Conservation (phyloP, 2,329 filamentous ascomycete species). For the Diplodia seriata region DNA sequence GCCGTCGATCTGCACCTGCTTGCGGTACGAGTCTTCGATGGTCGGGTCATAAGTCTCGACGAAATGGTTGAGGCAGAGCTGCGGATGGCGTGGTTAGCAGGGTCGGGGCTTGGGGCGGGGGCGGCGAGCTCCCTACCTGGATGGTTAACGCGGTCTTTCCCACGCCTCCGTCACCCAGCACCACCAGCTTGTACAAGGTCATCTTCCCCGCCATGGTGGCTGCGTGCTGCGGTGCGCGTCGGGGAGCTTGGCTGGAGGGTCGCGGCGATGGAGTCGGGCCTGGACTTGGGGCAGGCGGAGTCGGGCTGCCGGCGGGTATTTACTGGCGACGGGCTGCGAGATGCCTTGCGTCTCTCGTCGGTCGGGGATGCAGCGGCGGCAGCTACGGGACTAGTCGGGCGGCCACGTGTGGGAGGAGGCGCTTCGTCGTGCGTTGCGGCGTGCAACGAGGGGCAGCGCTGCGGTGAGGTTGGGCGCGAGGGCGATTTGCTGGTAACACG, state of each 20-base stretch:
- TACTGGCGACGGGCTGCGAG: conserved; percentile 8
- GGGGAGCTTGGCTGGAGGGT: conserved; percentile 26
- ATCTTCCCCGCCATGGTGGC: conserved; percentile 84
- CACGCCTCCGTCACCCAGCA: conserved; percentile 91
- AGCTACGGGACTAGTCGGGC: conserved; percentile 28
- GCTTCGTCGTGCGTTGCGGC: conserved; percentile 25
- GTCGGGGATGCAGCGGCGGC: conserved; percentile 24
- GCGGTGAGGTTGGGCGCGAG: conserved; percentile 25
- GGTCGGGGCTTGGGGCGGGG: conserved; percentile 56
- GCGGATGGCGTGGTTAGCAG: conserved; percentile 32
- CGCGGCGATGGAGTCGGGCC: conserved; percentile 14
- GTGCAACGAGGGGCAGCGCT: conserved; percentile 31
- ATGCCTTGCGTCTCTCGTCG: conserved; percentile 24
- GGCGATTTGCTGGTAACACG: conserved; percentile 29
- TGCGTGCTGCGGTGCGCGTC: conserved; percentile 22
- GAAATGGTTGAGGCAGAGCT: conserved; percentile 97
- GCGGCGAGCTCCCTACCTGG: conserved; percentile 61
- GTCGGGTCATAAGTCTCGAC: conserved; percentile 85
- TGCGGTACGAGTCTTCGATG: conserved; percentile 72
- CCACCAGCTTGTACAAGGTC: conserved; percentile 95
- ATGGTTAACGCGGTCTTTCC: conserved; percentile 95
- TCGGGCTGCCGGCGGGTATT: conserved; percentile 25
- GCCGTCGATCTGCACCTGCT: conserved; percentile 83
- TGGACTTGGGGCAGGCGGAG: conserved; percentile 11
- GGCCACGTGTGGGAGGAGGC: conserved; percentile 27